Evolutionary conservation across 164 flowering plant genomes (phyloP), one percentile per base, ranked within the genome.

Genomic region (Liriodendron chinense): DNA sequence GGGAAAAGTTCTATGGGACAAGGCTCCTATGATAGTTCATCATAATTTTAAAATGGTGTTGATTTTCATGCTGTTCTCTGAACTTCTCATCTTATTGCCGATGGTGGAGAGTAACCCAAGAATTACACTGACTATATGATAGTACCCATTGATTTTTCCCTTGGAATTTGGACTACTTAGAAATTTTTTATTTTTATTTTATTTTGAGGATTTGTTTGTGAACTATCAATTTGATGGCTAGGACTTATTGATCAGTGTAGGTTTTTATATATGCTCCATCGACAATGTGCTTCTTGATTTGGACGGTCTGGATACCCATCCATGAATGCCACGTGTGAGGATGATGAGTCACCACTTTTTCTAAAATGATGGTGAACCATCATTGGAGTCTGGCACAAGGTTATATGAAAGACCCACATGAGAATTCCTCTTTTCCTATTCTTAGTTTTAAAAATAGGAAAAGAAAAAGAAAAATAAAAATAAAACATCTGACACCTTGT

Each of bases 1-100:
- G n/a, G 68, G 68, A 62, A 43, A 62, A 20, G 57, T 72, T 63
- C 68, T 13, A 72, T 28, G 26, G 56, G 62, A 73, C 68, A 53
- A 70, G n/a, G 43, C 62, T 62, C 50, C 34, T 72, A 65, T 65
- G 47, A 34, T 12, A 56, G 9, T 63, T 22, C 23, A 14, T 43
- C 26, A 14, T 13, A 34, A 12, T 2, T 7, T 20, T 0, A 43
- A 28, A 13, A 28, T 57, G 13, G 21, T 24, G 7, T 2, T 13
- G 22, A 47, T 43, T 18, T 24, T 18, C 16, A 59, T 14, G 16
- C 9, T n/a, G 2, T 34, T 18, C 3, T 20, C 9, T 28, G 57
- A 25, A 62, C 21, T 47, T 28, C 14, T 6, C 34, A 25, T 71
- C 28, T 28, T 16, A 21, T 28, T 25, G 59, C n/a, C n/a, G n/a